Evolutionary conservation across 148 eudicot genomes (phyloP).

Genomic region (Selenicereus undatus): DNA sequence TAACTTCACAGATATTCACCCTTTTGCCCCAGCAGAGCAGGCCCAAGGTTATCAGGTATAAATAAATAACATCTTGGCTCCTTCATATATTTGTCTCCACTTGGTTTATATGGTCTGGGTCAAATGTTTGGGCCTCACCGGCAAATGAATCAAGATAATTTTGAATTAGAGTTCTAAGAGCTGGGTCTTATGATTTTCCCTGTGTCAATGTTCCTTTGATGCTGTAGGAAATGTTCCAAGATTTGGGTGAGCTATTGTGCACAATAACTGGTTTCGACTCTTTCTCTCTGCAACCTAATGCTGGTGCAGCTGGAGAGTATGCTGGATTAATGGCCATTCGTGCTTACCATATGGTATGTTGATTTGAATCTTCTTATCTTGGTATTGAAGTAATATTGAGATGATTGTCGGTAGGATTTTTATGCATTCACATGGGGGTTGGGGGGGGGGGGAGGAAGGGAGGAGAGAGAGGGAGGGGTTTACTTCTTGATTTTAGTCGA

Average conservation of each 20-base stretch:
- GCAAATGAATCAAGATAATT: too few species aligned
- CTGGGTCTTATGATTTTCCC: background rate
- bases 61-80: background rate
- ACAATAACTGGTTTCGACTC: constrained; percentile 93
- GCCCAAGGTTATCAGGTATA: constrained; percentile 87
- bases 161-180: background rate
- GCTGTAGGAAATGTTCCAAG: constrained; percentile 77
- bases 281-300: constrained; percentile 98
- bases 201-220: constrained; percentile 5
- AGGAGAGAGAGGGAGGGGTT: too few species aligned
- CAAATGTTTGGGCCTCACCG: too few species aligned
- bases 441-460: too few species aligned
- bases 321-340: constrained; percentile 98
- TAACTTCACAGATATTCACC: constrained; percentile 69
- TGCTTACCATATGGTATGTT: constrained; percentile 87
- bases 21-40: constrained; percentile 90
- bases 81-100: background rate
- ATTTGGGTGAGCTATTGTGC: constrained; percentile 79
- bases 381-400: background rate
- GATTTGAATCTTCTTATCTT: constrained; percentile 8
- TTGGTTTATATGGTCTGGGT: background rate
- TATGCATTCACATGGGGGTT: background rate
- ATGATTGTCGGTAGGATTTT: background rate
- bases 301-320: constrained; percentile 98
- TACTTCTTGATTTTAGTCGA: background rate